Conservation (phyloP, 1,284 basidiomycete species). For the Puccinia brachypodii region DNA sequence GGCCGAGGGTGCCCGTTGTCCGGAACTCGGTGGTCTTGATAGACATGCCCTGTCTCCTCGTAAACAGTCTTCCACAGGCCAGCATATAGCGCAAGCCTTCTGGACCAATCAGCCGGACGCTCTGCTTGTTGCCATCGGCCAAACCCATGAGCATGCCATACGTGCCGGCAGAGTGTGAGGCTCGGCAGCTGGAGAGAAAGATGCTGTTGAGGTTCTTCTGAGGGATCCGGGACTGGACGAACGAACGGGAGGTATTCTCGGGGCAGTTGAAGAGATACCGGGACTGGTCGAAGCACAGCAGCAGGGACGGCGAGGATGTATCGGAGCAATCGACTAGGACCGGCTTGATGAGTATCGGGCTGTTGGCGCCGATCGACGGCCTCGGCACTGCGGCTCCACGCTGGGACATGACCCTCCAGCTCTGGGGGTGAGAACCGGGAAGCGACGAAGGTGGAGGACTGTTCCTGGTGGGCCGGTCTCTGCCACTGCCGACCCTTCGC, state of each 20-base stretch:
- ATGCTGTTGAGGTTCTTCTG: conserved; percentile 30
- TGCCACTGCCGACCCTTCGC: no score
- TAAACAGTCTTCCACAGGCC: conserved; percentile 43
- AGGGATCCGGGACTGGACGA: conserved; percentile 31
- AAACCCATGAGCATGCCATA: conserved; percentile 43
- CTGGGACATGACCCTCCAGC: not conserved
- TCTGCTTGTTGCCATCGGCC: conserved; percentile 26
- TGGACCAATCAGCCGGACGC: conserved; percentile 35
- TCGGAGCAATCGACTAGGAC: conserved; percentile 31
- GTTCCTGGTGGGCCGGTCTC: no score
- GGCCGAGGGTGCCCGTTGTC: not conserved
- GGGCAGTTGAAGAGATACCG: conserved; percentile 47
- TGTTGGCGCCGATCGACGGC: conserved; percentile 34
- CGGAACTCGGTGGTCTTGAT: conserved; percentile 20
- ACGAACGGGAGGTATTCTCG: conserved; percentile 41
- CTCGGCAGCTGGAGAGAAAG: conserved; percentile 26
- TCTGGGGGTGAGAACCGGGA: no score
- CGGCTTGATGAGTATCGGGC: conserved; percentile 27
- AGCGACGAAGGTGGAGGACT: no score
- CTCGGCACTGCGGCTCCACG: not conserved
- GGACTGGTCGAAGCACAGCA: conserved; percentile 37
- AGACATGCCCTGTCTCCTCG: conserved; percentile 33
- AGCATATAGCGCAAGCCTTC: conserved; percentile 35
- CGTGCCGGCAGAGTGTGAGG: conserved; percentile 22
- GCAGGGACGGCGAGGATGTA: conserved; percentile 20